phyloP scores from a whole-genome alignment of 805 yeast genomes.

The Ogataea degrootiae region DNA sequence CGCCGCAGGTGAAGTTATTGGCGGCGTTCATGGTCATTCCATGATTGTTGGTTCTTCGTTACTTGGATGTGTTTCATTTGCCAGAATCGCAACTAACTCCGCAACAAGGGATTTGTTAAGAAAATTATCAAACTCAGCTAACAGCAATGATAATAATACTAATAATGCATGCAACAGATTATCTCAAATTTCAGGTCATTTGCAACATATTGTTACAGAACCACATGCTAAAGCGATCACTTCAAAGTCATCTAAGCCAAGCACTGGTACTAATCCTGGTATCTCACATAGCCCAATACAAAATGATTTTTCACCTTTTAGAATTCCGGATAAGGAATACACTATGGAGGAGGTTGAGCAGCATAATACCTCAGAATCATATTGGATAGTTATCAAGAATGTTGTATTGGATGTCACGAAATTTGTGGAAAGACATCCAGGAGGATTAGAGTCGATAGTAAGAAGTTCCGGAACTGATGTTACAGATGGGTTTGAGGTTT shows the following conservation, averaged over 20 bases:
- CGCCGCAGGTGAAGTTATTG: slow-evolving; percentile 66
- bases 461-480: slow-evolving; percentile 74
- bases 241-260: no score
- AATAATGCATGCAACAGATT: slow-evolving; percentile 5
- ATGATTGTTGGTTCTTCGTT: slow-evolving; percentile 57
- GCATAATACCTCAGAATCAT: slow-evolving; percentile 42
- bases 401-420: slow-evolving; percentile 45
- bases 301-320: slow-evolving; percentile 12
- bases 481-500: slow-evolving; percentile 51
- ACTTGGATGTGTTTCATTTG: slow-evolving; percentile 58
- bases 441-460: slow-evolving; percentile 69
- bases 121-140: neutral
- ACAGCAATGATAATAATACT: neutral
- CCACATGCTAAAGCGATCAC: neutral
- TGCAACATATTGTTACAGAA: slow-evolving; percentile 1
- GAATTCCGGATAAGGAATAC: slow-evolving; percentile 45
- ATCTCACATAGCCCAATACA: no score
- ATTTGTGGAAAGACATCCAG: slow-evolving; percentile 52
- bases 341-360: slow-evolving; percentile 42
- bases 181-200: slow-evolving; percentile 6
- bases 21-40: slow-evolving; percentile 64
- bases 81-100: slow-evolving; percentile 43
- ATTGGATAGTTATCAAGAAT: slow-evolving; percentile 52
- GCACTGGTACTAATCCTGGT: no score
- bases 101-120: slow-evolving; percentile 29